phyloP scores from a whole-genome alignment of 129 eudicot species.

The Lonicera japonica region DNA sequence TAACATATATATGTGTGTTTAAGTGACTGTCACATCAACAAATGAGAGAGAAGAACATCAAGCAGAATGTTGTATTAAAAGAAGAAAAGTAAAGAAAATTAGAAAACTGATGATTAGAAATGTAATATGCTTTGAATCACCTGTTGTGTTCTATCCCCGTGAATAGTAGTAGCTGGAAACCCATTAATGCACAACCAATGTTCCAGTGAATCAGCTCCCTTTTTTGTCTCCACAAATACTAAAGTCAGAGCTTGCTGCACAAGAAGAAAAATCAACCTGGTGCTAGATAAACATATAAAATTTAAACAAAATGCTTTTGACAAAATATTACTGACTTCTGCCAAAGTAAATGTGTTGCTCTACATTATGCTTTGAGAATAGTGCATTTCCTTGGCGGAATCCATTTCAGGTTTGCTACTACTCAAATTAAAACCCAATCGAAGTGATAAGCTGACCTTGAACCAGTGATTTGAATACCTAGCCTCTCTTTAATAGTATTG shows the following conservation, averaged over 20 bases:
- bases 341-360: no score
- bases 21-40: neutral
- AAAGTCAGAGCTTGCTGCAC: conserved; percentile 65
- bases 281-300: neutral
- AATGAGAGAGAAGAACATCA: neutral
- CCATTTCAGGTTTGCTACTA: no score
- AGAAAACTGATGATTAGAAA: neutral
- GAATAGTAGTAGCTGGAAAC: conserved; percentile 65
- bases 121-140: conserved; percentile 10
- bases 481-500: neutral
- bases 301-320: neutral
- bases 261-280: neutral
- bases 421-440: neutral
- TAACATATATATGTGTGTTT: no score
- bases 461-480: neutral
- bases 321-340: no score
- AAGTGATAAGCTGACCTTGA: neutral
- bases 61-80: no score
- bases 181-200: conserved; percentile 53
- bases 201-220: conserved; percentile 68
- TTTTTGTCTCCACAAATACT: conserved; percentile 68
- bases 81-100: neutral
- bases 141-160: conserved; percentile 67
- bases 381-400: no score
- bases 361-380: no score